These are phyloP conservation scores for Camellia sinensis DNA, from an alignment of 148 eudicot genomes.

Conservation along the genomic window DNA sequence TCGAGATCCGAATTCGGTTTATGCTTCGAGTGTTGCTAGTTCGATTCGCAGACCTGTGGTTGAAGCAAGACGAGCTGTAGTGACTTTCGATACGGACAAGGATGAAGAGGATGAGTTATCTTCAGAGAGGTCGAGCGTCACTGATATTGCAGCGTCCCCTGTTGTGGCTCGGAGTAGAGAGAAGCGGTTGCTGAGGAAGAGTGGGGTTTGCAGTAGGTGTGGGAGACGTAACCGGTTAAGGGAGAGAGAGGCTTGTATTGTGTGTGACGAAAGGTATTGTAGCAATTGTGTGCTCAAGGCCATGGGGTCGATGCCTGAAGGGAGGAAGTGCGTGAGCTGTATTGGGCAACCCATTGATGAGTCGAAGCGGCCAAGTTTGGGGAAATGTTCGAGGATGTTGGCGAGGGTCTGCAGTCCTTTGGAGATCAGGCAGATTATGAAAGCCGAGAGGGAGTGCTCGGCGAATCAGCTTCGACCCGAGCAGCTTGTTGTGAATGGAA, in stretches of 20 bases:
- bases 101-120: conserved; percentile 10
- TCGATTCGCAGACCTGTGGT: not conserved
- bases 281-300: no score
- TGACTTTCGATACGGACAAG: conserved; percentile 15
- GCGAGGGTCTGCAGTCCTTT: conserved; percentile 23
- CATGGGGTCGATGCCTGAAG: conserved; percentile 53
- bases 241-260: conserved; percentile 28
- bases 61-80: conserved; percentile 9
- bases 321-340: conserved; percentile 41
- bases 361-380: conserved; percentile 24
- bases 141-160: conserved; percentile 8
- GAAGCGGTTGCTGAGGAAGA: conserved; percentile 15
- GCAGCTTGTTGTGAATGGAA: conserved; percentile 38
- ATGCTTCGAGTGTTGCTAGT: not conserved
- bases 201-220: conserved; percentile 32
- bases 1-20: not conserved
- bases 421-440: conserved; percentile 35
- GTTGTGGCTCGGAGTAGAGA: not conserved
- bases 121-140: conserved; percentile 9
- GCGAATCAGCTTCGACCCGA: conserved; percentile 37
- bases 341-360: conserved; percentile 41
- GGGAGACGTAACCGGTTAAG: conserved; percentile 21
- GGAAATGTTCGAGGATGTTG: conserved; percentile 33
- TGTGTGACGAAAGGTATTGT: conserved; percentile 37
- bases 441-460: conserved; percentile 33